A percentile compares a stretch with the other conserved stretches of the same genome.
phyloP scores from a whole-genome alignment of 1,284 basidiomycete genomes.

The Coniferiporia sulphurascens region DNA sequence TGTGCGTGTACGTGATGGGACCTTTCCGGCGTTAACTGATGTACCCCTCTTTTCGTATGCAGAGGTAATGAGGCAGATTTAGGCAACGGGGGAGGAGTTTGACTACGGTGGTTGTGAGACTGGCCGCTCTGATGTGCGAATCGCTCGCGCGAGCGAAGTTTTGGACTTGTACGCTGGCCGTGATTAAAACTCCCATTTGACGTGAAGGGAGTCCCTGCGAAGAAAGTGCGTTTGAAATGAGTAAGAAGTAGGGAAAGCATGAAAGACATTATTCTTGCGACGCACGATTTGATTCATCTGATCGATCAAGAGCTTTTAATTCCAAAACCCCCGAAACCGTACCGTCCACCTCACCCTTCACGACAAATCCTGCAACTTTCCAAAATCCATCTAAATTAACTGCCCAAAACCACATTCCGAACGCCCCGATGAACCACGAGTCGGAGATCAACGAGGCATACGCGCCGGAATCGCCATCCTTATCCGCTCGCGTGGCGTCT shows the following conservation, averaged over 20 bases:
- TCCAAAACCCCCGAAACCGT: slow-evolving; percentile 62
- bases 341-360: slow-evolving; percentile 68
- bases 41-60: slow-evolving; percentile 38
- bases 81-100: slow-evolving; percentile 75
- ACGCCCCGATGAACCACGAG: slow-evolving; percentile 83
- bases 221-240: slow-evolving; percentile 4
- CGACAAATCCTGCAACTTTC: slow-evolving; percentile 55
- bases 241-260: slow-evolving; percentile 14
- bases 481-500: slow-evolving; percentile 17
- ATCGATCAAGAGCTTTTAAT: slow-evolving; percentile 63
- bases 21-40: slow-evolving; percentile 29
- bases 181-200: slow-evolving; percentile 11
- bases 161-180: slow-evolving; percentile 12
- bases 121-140: slow-evolving; percentile 22
- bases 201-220: slow-evolving; percentile 4
- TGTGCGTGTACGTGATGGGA: neutral
- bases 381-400: slow-evolving; percentile 68
- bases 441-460: slow-evolving; percentile 55
- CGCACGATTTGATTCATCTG: slow-evolving; percentile 58
- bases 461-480: slow-evolving; percentile 30
- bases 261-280: neutral
- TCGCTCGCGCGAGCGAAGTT: slow-evolving; percentile 25
- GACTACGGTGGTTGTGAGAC: slow-evolving; percentile 38
- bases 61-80: slow-evolving; percentile 74
- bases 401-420: slow-evolving; percentile 85